phyloP scores from a whole-genome alignment of 2,329 filamentous ascomycete genomes.

The Ceratocystis colombiana region DNA sequence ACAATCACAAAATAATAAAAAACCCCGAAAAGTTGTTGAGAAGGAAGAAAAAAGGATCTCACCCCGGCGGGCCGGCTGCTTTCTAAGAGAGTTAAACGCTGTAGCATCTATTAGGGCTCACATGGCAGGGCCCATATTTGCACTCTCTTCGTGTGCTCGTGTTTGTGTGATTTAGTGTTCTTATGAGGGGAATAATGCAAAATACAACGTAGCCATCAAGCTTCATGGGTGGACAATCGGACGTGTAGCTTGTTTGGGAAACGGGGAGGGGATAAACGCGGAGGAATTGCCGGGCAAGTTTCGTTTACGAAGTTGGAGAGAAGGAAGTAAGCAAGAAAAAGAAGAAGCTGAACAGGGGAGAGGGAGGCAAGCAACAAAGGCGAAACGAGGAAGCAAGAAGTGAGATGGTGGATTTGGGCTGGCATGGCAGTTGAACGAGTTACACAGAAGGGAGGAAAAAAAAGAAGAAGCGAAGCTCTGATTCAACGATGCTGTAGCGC shows the following conservation, averaged over 20 bases:
- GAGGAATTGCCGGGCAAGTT: background rate
- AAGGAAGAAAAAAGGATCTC: background rate
- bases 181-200: background rate
- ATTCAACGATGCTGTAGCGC: no score
- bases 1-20: background rate
- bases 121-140: background rate
- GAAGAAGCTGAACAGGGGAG: background rate
- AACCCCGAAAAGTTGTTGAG: background rate
- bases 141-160: background rate
- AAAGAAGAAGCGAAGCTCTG: background rate
- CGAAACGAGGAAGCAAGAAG: background rate
- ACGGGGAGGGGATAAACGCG: background rate
- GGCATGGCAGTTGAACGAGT: background rate
- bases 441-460: background rate
- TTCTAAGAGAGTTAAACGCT: background rate
- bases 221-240: background rate
- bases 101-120: background rate
- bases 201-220: no score
- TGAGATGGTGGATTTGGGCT: background rate
- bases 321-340: background rate
- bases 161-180: background rate
- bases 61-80: background rate
- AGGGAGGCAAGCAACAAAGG: background rate
- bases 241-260: conserved; percentile 11
- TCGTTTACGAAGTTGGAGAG: background rate